These are phyloP conservation scores for Termitomyces sp. DNA, from an alignment of 768 basidiomycete species.

Conservation along the genomic window DNA sequence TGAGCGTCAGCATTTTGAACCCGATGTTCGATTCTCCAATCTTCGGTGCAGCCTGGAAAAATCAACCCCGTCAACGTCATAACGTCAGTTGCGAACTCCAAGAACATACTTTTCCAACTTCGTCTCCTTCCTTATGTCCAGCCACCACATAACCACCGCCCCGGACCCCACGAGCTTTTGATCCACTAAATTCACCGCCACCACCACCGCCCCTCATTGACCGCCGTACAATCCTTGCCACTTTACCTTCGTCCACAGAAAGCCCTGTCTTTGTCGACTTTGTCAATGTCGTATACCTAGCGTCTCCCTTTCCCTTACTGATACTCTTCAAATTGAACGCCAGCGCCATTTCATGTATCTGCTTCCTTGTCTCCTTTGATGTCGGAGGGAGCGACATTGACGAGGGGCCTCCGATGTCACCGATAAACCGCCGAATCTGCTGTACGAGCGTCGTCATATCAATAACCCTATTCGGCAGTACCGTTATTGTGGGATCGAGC, in stretches of 20 bases:
- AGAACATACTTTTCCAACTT: constrained; percentile 65
- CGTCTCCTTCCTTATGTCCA: constrained; percentile 75
- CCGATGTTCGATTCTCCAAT: constrained; percentile 79
- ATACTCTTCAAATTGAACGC: constrained; percentile 75
- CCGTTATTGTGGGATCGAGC: constrained; percentile 39
- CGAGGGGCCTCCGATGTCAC: constrained; percentile 39
- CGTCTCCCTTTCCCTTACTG: constrained; percentile 66
- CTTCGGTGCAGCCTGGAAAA: constrained; percentile 65
- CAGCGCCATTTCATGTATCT: constrained; percentile 73
- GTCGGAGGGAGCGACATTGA: constrained; percentile 76
- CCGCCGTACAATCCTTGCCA: constrained; percentile 39
- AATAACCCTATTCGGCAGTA: constrained; percentile 46
- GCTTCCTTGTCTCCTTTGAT: constrained; percentile 63
- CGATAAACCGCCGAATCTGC: constrained; percentile 67
- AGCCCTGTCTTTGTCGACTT: constrained; percentile 61
- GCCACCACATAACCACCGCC: constrained; percentile 24
- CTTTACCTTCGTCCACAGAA: constrained; percentile 52
- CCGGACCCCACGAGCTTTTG: constrained; percentile 23
- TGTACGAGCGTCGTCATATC: constrained; percentile 64
- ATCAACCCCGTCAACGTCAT: not conserved
- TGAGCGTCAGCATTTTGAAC: constrained; percentile 78
- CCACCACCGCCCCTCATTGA: constrained; percentile 26
- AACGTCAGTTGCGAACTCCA: not conserved
- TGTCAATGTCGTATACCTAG: constrained; percentile 70
- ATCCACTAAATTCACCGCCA: constrained; percentile 29